Base-by-base conservation (phyloP, 805 yeast species). In the Grigorovia transvaalensis region DNA sequence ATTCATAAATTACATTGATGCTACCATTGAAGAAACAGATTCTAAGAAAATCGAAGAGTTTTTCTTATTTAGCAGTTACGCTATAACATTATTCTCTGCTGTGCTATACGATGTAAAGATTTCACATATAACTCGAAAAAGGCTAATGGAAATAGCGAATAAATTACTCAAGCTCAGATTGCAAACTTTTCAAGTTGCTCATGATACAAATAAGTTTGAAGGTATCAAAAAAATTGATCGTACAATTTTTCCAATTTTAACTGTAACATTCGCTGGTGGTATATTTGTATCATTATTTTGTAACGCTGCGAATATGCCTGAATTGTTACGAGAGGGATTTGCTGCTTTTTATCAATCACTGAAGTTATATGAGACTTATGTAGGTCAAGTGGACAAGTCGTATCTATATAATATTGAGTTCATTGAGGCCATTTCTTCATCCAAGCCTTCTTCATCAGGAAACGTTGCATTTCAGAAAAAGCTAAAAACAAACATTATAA, bases 381-480 rank as follows among this genome's bases (percentile, higher is more conserved):
- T 64, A 13, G 56, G 60, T 1, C 40, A 55, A 9, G 52, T 58
- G 0, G 67, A 62, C 23, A 56, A 51, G 17, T 56, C 45, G 0
- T 56, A 51, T 35, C 47, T 53, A 12, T 53, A 51, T 23, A 58
- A 77, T 53, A 48, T 61, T 3, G 69, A 64, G 1, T 70, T 79
- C 20, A 73, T 75, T 46, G 51, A 57, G 9, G 71, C 73, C 2
- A 69, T 85, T 44, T 65, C 77, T 1, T 63, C 75, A 4, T 88
- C 82, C 53, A 76, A 72, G n/a, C 68, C 71, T 30, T 76, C 82
- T 1, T 78, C 84, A 45, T 81, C 88, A 0, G 89, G 93, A 29
- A 74, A 81, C 23, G 82, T 84, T 18, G 88, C 93, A 0, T 72
- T 84, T 40, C 88, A 84, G 59, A 84, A 85, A 61, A 76, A 78